Evolutionary conservation across 257 asterid genomes (phyloP).

Genomic region (Jacaranda copaia): DNA sequence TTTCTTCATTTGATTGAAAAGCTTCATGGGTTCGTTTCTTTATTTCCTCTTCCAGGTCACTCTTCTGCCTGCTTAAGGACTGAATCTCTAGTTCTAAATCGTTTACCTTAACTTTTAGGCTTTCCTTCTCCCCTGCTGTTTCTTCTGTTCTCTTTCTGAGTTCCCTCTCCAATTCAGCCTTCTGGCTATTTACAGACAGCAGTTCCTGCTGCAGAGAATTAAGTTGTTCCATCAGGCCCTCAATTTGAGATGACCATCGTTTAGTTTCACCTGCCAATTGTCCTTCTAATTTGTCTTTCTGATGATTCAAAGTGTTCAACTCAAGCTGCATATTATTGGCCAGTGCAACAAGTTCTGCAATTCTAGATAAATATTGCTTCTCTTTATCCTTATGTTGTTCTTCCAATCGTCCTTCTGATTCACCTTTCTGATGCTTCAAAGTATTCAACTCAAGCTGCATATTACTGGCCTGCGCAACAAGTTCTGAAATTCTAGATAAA

Average conservation of each 20-base stretch:
- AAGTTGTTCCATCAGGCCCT: slow-evolving; percentile 42
- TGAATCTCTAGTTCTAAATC: slow-evolving; percentile 48
- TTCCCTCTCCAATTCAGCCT: slow-evolving; percentile 43
- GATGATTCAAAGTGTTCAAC: slow-evolving; percentile 36
- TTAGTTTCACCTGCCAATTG: slow-evolving; percentile 33
- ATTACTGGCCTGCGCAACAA: slow-evolving; percentile 32
- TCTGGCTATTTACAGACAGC: slow-evolving; percentile 42
- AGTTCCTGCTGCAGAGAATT: slow-evolving; percentile 45
- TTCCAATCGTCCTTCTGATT: slow-evolving; percentile 41
- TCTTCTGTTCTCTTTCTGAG: slow-evolving; percentile 24
- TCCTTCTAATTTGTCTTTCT: slow-evolving; percentile 47
- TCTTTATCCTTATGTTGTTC: slow-evolving; percentile 37
- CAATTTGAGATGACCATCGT: slow-evolving; percentile 40
- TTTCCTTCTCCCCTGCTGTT: slow-evolving; percentile 34
- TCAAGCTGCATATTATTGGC: slow-evolving; percentile 41
- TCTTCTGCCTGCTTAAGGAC: slow-evolving; percentile 44
- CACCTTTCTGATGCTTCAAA: slow-evolving; percentile 41
- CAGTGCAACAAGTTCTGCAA: slow-evolving; percentile 38
- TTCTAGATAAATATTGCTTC: slow-evolving; percentile 38
- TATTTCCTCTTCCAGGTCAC: slow-evolving; percentile 53
- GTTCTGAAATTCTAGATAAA: slow-evolving; percentile 40
- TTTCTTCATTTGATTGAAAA: slow-evolving; percentile 41
- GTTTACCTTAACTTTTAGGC: slow-evolving; percentile 35
- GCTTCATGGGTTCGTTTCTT: slow-evolving; percentile 43
- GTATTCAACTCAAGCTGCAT: slow-evolving; percentile 46